Conservation (phyloP, 75 land plant species). For the Azolla pinnata region DNA sequence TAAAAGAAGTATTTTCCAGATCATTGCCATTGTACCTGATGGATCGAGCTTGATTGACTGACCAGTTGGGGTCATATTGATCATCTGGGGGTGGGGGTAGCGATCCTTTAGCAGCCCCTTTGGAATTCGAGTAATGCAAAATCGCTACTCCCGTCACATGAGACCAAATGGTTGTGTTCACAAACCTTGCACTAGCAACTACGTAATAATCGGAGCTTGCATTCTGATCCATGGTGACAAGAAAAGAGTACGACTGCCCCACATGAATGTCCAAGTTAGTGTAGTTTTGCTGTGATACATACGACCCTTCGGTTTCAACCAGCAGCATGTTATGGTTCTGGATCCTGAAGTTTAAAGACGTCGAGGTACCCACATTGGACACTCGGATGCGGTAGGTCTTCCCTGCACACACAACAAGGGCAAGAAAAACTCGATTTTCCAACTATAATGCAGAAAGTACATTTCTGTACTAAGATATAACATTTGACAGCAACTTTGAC, state of each 20-base stretch:
- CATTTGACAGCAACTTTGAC: too few relatives aligned
- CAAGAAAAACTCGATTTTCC: too few relatives aligned
- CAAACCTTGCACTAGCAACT: constrained; percentile 81
- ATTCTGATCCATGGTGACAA: constrained; percentile 84
- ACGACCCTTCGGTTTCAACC: constrained; percentile 84
- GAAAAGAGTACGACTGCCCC: constrained; percentile 79
- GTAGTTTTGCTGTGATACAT: constrained; percentile 67
- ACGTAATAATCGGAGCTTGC: constrained; percentile 78
- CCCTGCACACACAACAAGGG: constrained; percentile 39
- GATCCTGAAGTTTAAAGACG: constrained; percentile 78
- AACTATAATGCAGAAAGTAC: too few relatives aligned
- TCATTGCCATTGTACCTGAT: constrained; percentile 41
- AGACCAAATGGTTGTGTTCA: constrained; percentile 54
- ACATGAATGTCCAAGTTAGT: constrained; percentile 81
- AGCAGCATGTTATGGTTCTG: constrained; percentile 63
- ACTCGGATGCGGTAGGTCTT: constrained; percentile 74
- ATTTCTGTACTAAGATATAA: too few relatives aligned
- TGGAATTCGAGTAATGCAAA: constrained; percentile 55
- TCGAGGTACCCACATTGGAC: constrained; percentile 61
- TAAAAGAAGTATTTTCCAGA: background rate
- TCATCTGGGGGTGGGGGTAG: constrained; percentile 62
- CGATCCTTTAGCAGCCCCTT: constrained; percentile 48
- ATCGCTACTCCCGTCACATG: constrained; percentile 63
- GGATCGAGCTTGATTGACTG: constrained; percentile 73
- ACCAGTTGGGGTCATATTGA: constrained; percentile 56